Percentiles rank a stretch among this genome's conserved stretches.
Evolutionary conservation across 2,329 filamentous ascomycete species (phyloP).

Genomic region (Aspergillus piperis): DNA sequence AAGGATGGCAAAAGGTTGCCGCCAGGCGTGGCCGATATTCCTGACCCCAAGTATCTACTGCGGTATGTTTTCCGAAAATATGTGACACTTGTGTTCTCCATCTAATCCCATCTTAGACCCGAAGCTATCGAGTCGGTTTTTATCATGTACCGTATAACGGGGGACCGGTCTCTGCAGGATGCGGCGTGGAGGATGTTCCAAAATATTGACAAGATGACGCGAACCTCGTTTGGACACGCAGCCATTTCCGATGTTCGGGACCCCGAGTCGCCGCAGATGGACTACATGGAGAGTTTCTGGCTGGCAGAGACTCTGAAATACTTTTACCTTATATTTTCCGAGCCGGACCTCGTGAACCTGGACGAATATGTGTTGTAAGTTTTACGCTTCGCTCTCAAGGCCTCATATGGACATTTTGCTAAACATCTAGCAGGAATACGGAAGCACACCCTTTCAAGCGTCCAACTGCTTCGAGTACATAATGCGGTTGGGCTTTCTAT

Average conservation of each 20-base stretch:
- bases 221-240: constrained; percentile 47
- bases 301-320: constrained; percentile 50
- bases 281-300: constrained; percentile 51
- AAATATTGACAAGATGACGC: constrained; percentile 46
- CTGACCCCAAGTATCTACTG: constrained; percentile 33
- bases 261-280: constrained; percentile 28
- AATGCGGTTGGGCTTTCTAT: background rate
- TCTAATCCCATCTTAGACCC: constrained; percentile 34
- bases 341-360: constrained; percentile 42
- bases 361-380: constrained; percentile 49
- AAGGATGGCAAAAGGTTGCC: constrained; percentile 23
- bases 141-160: constrained; percentile 61
- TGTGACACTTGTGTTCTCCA: background rate
- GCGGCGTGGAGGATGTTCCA: constrained; percentile 54
- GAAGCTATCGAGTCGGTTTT: constrained; percentile 66
- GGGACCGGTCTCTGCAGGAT: constrained; percentile 50
- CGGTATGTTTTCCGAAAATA: constrained; percentile 22
- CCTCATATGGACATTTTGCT: background rate
- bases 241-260: constrained; percentile 46
- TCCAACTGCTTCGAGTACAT: constrained; percentile 11
- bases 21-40: constrained; percentile 31
- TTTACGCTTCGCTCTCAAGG: background rate
- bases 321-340: constrained; percentile 48
- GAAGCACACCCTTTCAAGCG: constrained; percentile 44
- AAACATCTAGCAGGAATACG: constrained; percentile 35